Conservation (phyloP, 108 stramenopile species). For the Cylindrotheca closterium region DNA sequence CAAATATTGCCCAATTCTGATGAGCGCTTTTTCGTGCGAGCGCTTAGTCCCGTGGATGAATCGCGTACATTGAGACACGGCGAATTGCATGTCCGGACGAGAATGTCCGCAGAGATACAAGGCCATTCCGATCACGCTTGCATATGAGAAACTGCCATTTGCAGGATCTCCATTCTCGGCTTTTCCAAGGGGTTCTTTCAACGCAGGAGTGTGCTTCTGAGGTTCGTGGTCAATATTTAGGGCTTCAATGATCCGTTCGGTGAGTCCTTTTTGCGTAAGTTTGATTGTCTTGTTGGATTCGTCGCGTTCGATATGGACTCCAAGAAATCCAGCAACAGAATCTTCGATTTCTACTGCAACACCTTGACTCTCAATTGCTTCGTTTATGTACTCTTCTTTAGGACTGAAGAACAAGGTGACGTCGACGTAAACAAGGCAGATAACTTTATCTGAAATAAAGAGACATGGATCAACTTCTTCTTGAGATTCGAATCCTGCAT, state of each 20-base stretch:
- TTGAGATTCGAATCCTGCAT: slow-evolving; percentile 1
- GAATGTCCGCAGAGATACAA: background rate
- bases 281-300: slow-evolving; percentile 8
- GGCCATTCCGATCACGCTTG: background rate
- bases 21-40: slow-evolving; percentile 34
- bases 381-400: background rate
- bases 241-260: slow-evolving; percentile 27
- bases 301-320: slow-evolving; percentile 29
- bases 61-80: background rate
- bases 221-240: background rate
- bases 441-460: slow-evolving; percentile 32
- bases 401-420: too few relatives aligned
- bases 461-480: slow-evolving; percentile 48
- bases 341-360: too few relatives aligned
- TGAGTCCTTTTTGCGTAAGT: slow-evolving; percentile 29
- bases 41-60: slow-evolving; percentile 10
- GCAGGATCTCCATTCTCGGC: background rate
- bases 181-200: too few relatives aligned
- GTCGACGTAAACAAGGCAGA: slow-evolving; percentile 54
- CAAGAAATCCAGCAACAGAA: slow-evolving; percentile 39
- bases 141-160: background rate
- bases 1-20: slow-evolving; percentile 39
- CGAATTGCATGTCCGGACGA: background rate
- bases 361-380: slow-evolving; percentile 5
- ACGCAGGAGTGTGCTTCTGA: background rate